Conservation (phyloP, 768 basidiomycete genomes). For the Mycena epipterygia region DNA sequence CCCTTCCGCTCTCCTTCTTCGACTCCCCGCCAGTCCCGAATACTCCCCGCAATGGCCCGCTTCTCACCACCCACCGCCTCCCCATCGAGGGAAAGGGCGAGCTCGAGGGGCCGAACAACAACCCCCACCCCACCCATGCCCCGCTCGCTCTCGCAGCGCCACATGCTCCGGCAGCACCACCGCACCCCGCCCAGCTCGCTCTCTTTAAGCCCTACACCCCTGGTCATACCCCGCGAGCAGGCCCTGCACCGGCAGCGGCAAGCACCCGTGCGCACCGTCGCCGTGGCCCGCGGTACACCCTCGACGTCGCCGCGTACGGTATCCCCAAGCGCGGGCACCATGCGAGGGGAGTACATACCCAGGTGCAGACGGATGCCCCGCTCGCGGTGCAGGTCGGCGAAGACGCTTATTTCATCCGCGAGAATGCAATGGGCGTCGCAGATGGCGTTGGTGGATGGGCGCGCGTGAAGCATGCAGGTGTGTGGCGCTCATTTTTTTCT, state of each 20-base stretch:
- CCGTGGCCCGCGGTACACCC: conserved; percentile 53
- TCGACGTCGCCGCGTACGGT: conserved; percentile 88
- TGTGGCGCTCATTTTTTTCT: conserved; percentile 30
- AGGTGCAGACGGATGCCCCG: conserved; percentile 40
- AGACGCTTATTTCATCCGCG: conserved; percentile 88
- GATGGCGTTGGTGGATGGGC: conserved; percentile 98
- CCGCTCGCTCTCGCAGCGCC: conserved; percentile 61
- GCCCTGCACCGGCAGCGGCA: conserved; percentile 43
- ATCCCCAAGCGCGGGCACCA: conserved; percentile 73
- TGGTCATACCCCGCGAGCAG: conserved; percentile 42
- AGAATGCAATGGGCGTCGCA: conserved; percentile 93
- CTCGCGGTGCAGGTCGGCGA: conserved; percentile 89
- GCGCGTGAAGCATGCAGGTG: conserved; percentile 53
- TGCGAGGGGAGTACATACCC: conserved; percentile 35
- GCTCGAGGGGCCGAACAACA: conserved; percentile 49
- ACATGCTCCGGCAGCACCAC: conserved; percentile 42
- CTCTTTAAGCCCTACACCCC: conserved; percentile 55
- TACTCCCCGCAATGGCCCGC: conserved; percentile 42
- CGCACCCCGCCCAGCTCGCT: conserved; percentile 32
- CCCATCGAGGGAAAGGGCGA: conserved; percentile 63
- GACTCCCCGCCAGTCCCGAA: conserved; percentile 44
- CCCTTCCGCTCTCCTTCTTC: conserved; percentile 31
- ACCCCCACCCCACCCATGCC: conserved; percentile 48
- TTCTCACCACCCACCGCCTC: conserved; percentile 56
- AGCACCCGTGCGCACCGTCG: conserved; percentile 45